Evolutionary conservation across 495 filamentous ascomycete species (phyloP).

Genomic region (Aspergillus heteromorphus): DNA sequence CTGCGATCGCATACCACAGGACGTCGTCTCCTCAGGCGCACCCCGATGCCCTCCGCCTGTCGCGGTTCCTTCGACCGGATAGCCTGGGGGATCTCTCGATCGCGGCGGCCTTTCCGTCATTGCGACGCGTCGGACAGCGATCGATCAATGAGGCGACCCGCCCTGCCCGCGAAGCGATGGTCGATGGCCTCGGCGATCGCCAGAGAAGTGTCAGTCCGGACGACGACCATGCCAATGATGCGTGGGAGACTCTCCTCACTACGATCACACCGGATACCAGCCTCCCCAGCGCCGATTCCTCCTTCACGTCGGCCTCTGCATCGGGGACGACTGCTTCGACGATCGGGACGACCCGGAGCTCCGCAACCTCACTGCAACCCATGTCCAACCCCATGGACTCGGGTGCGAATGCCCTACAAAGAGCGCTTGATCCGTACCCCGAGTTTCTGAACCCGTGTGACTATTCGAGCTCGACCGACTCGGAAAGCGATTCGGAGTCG

Average conservation of each 20-base stretch:
- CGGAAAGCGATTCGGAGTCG: conserved; percentile 26
- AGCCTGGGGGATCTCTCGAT: conserved; percentile 12
- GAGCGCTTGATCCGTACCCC: conserved; percentile 36
- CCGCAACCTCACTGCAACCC: conserved; percentile 30
- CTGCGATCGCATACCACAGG: conserved; percentile 34
- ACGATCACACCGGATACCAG: conserved; percentile 77
- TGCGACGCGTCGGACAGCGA: conserved; percentile 25
- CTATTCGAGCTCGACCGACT: conserved; percentile 34
- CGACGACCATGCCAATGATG: conserved; percentile 46
- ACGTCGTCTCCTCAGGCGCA: conserved; percentile 20
- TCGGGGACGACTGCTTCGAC: conserved; percentile 29
- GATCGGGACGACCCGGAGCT: conserved; percentile 28
- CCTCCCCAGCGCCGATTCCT: conserved; percentile 72
- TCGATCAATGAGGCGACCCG: conserved; percentile 18
- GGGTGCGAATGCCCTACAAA: conserved; percentile 18
- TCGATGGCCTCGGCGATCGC: conserved; percentile 79
- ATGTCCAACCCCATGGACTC: conserved; percentile 20
- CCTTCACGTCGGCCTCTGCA: conserved; percentile 65
- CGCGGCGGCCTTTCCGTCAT: conserved; percentile 12
- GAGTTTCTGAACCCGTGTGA: conserved; percentile 41
- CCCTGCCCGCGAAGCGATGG: conserved; percentile 17
- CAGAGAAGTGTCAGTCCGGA: conserved; percentile 77
- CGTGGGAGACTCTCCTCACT: conserved; percentile 74
- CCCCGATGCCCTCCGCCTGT: conserved; percentile 20
- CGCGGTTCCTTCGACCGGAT: conserved; percentile 23